Conservation (phyloP, 1,284 basidiomycete species). For the Ganoderma boninense region DNA sequence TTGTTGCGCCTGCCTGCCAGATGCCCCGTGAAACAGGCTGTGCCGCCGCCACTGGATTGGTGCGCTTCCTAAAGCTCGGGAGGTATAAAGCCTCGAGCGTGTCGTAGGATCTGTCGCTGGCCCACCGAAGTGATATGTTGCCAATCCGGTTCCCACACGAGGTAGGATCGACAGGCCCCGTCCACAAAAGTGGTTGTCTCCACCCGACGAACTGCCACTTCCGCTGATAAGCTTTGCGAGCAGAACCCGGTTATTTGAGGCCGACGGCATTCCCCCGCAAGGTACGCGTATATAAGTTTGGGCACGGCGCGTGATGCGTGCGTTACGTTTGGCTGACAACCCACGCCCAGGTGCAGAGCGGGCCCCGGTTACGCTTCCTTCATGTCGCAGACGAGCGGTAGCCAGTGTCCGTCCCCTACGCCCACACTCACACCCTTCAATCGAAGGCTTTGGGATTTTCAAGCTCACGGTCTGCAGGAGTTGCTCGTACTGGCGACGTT, state of each 20-base stretch:
- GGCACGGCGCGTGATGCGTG: not conserved
- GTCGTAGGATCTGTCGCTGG: not conserved
- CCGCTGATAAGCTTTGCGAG: not conserved
- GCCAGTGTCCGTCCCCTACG: slow-evolving; percentile 4
- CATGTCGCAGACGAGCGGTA: not conserved
- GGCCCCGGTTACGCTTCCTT: not conserved
- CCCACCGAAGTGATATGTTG: slow-evolving; percentile 2
- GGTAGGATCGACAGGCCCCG: slow-evolving; percentile 2
- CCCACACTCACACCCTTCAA: not conserved
- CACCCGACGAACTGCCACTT: not conserved
- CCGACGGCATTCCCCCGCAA: not conserved
- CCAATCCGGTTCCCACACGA: not conserved
- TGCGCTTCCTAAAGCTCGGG: not conserved
- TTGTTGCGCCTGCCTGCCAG: not conserved
- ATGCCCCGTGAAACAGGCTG: slow-evolving; percentile 1
- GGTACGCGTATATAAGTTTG: not conserved
- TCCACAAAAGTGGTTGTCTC: not conserved
- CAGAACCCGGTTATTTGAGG: not conserved
- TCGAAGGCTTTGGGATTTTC: not conserved
- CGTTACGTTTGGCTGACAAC: not conserved
- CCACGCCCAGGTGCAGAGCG: not conserved
- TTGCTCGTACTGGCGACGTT: not conserved
- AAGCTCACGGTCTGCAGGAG: not conserved
- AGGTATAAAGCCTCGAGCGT: not conserved
- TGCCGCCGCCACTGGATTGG: not conserved